These are phyloP conservation scores for Xylaria digitata DNA, from an alignment of 2,329 filamentous ascomycete species.

Conservation along the genomic window DNA sequence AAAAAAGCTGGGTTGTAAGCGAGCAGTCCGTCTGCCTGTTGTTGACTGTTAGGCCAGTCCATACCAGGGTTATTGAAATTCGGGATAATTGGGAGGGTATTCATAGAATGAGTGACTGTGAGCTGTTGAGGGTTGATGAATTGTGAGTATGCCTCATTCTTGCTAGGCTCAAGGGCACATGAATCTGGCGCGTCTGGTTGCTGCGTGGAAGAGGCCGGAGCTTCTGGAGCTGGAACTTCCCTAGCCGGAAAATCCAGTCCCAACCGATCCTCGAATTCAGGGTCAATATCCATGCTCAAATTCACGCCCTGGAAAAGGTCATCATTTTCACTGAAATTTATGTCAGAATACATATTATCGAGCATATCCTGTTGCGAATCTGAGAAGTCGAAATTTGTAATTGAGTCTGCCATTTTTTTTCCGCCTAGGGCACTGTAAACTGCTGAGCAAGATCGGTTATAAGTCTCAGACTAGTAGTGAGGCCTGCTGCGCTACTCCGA, in stretches of 20 bases:
- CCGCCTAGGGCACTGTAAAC: background rate
- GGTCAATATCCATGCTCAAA: constrained; percentile 10
- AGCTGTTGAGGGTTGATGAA: constrained; percentile 8
- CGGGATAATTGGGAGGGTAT: background rate
- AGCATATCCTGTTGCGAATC: background rate
- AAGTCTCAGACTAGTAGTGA: constrained; percentile 15
- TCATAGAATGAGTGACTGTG: background rate
- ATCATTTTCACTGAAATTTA: constrained; percentile 9
- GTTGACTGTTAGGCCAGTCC: background rate
- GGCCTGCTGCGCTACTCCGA: constrained; percentile 21
- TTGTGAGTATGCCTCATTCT: background rate
- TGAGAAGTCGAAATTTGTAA: background rate
- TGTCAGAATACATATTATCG: constrained; percentile 5
- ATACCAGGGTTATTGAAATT: background rate
- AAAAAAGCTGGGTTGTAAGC: background rate
- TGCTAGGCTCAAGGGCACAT: background rate
- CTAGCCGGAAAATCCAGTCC: constrained; percentile 8
- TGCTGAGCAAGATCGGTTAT: constrained; percentile 6
- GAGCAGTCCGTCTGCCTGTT: background rate
- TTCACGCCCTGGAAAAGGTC: constrained; percentile 19
- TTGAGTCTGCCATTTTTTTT: constrained; percentile 18
- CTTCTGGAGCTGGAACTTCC: background rate
- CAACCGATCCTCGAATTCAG: constrained; percentile 18
- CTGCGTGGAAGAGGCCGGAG: background rate
- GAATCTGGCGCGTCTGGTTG: background rate